These are phyloP conservation scores for Funneliformis geosporum DNA, from an alignment of 192 early-diverging fungal species.

Conservation along the genomic window DNA sequence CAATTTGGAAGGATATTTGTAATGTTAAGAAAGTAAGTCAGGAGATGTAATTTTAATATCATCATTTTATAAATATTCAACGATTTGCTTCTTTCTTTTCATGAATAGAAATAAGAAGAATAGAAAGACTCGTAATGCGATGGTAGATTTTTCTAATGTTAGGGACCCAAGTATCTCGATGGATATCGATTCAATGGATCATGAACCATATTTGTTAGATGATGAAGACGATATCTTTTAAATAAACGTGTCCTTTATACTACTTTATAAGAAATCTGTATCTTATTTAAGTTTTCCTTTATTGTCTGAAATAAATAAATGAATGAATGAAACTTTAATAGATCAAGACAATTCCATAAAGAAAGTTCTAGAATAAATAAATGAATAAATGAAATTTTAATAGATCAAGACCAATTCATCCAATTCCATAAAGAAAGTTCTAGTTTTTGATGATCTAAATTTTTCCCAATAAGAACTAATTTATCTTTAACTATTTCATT, in stretches of 20 bases:
- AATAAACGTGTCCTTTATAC: background rate
- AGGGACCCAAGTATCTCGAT: conserved; percentile 21
- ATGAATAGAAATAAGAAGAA: conserved; percentile 14
- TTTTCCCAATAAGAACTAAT: conserved; percentile 46
- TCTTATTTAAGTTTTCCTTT: background rate
- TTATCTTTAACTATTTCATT: conserved; percentile 38
- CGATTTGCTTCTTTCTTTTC: background rate
- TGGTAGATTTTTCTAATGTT: conserved; percentile 25
- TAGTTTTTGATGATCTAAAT: conserved; percentile 32
- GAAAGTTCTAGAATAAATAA: background rate
- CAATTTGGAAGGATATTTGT: conserved; percentile 69
- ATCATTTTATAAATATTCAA: background rate
- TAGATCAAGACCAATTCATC: conserved; percentile 18
- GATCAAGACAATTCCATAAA: too few relatives aligned
- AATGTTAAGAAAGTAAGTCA: conserved; percentile 62
- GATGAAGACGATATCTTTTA: background rate
- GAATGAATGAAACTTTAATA: background rate
- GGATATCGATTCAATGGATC: conserved; percentile 3
- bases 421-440: conserved; percentile 24
- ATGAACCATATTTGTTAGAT: background rate
- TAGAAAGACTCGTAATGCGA: conserved; percentile 29
- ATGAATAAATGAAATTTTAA: background rate
- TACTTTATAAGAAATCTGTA: background rate
- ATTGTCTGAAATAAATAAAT: background rate
- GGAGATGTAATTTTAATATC: background rate